Conservation (phyloP, 2,329 filamentous ascomycete genomes). For the Penicillium sp. region DNA sequence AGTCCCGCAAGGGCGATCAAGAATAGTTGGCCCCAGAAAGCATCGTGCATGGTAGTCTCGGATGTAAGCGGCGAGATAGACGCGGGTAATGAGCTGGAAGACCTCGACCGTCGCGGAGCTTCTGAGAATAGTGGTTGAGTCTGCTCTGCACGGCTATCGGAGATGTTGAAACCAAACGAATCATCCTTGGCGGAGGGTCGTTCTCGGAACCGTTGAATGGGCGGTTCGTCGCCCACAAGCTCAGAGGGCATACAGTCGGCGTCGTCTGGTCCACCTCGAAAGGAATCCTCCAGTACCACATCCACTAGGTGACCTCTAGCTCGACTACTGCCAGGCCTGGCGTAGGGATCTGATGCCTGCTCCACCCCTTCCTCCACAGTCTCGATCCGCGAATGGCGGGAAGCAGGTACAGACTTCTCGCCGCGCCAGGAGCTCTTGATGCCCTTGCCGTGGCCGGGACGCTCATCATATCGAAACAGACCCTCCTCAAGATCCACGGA, state of each 20-base stretch:
- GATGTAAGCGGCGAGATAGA: slow-evolving; percentile 61
- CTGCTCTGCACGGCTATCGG: slow-evolving; percentile 53
- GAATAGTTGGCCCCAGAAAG: slow-evolving; percentile 90
- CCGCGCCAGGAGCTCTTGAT: slow-evolving; percentile 62
- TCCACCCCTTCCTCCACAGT: slow-evolving; percentile 40
- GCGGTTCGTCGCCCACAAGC: slow-evolving; percentile 49
- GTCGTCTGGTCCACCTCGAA: slow-evolving; percentile 49
- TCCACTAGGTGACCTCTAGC: slow-evolving; percentile 76
- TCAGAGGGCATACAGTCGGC: slow-evolving; percentile 46
- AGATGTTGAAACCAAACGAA: slow-evolving; percentile 41
- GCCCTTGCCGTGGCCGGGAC: slow-evolving; percentile 49
- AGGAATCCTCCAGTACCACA: slow-evolving; percentile 73
- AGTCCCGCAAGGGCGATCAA: slow-evolving; percentile 80
- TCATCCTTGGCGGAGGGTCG: slow-evolving; percentile 42
- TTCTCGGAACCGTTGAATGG: slow-evolving; percentile 59
- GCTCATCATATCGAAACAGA: slow-evolving; percentile 40
- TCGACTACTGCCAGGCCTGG: slow-evolving; percentile 51
- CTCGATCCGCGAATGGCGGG: slow-evolving; percentile 41
- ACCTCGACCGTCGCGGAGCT: slow-evolving; percentile 50
- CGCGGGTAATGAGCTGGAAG: slow-evolving; percentile 56
- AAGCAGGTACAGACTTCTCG: slow-evolving; percentile 45
- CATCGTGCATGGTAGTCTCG: slow-evolving; percentile 79
- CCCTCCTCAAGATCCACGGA: slow-evolving; percentile 60
- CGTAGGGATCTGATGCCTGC: slow-evolving; percentile 32
- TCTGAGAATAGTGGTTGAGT: slow-evolving; percentile 51